Conservation (phyloP, 208 protist genomes). For the Novymonas esmeraldas region DNA sequence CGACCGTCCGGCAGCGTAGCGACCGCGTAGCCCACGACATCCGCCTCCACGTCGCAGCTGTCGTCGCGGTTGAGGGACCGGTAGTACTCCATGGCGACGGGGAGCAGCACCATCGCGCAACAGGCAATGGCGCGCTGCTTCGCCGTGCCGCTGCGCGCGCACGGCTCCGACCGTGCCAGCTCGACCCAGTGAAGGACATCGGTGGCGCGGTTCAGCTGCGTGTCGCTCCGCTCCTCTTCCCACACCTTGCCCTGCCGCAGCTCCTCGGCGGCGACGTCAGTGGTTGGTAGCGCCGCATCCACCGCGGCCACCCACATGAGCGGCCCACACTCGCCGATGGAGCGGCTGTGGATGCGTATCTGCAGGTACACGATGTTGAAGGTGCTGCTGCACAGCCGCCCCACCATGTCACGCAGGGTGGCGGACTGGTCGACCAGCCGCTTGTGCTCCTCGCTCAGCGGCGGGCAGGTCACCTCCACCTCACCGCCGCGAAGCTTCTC, state of each 20-base stretch:
- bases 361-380: slow-evolving; percentile 21
- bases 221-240: slow-evolving; percentile 9
- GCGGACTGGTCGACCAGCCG: background rate
- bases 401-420: slow-evolving; percentile 12
- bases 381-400: background rate
- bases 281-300: slow-evolving; percentile 6
- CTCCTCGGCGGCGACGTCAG: background rate
- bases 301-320: slow-evolving; percentile 15
- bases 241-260: background rate
- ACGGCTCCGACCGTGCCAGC: slow-evolving; percentile 15
- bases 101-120: slow-evolving; percentile 8
- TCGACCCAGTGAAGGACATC: slow-evolving; percentile 5
- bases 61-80: slow-evolving; percentile 9
- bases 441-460: no score
- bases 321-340: slow-evolving; percentile 21
- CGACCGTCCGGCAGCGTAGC: no score
- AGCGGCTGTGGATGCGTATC: slow-evolving; percentile 3
- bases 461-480: no score
- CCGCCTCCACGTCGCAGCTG: background rate
- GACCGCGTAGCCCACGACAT: no score
- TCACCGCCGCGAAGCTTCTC: no score
- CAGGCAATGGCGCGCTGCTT: slow-evolving; percentile 1
- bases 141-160: slow-evolving; percentile 1
- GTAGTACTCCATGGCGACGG: slow-evolving; percentile 7
- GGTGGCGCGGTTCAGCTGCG: background rate